These are phyloP conservation scores for Camelina neglecta DNA, from an alignment of 345 rosid species.

Conservation along the genomic window DNA sequence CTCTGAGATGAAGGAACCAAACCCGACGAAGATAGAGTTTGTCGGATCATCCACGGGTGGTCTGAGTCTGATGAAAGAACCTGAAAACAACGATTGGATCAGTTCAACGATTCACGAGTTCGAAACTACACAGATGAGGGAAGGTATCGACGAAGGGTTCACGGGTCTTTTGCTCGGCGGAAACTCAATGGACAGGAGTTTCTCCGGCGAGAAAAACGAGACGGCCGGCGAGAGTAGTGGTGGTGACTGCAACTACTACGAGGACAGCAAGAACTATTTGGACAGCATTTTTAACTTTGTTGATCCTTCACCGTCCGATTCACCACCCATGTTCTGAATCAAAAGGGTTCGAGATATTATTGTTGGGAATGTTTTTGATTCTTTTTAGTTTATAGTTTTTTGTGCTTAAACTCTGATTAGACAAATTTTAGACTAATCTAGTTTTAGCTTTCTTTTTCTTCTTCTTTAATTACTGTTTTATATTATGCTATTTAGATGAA, in stretches of 20 bases:
- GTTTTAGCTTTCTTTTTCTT: neutral
- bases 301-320: slow-evolving; percentile 77
- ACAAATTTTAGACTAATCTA: slow-evolving; percentile 13
- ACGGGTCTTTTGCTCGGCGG: slow-evolving; percentile 75
- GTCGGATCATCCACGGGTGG: slow-evolving; percentile 58
- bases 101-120: slow-evolving; percentile 41
- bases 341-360: slow-evolving; percentile 25
- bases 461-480: neutral
- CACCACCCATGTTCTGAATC: slow-evolving; percentile 50
- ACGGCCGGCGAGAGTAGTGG: slow-evolving; percentile 37
- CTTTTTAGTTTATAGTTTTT: slow-evolving; percentile 2
- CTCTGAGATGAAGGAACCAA: slow-evolving; percentile 56
- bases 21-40: slow-evolving; percentile 54
- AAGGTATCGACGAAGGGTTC: slow-evolving; percentile 69
- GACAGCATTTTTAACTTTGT: slow-evolving; percentile 86
- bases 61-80: slow-evolving; percentile 61
- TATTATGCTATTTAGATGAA: slow-evolving; percentile 15
- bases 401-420: slow-evolving; percentile 12
- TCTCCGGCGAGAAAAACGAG: slow-evolving; percentile 36
- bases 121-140: slow-evolving; percentile 31
- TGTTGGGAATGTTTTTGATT: slow-evolving; percentile 19
- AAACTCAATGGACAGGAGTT: slow-evolving; percentile 42
- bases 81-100: slow-evolving; percentile 64
- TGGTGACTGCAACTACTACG: slow-evolving; percentile 52
- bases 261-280: slow-evolving; percentile 93